Conservation (phyloP, 352 stramenopile species). For the Pythium dissotocum region DNA sequence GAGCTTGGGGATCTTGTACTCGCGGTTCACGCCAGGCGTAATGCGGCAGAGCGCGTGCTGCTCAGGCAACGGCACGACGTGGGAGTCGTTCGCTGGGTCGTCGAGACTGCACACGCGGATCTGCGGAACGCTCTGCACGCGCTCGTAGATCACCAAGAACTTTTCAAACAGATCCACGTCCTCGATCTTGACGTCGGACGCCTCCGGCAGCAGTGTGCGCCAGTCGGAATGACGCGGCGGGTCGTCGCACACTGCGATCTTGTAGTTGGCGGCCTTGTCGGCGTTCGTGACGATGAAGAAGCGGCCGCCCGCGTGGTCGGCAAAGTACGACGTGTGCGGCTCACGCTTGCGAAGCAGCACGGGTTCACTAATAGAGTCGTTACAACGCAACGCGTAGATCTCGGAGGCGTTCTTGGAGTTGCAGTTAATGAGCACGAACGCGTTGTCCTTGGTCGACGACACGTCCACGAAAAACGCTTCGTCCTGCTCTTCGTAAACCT, state of each 20-base stretch:
- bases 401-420: conserved; percentile 89
- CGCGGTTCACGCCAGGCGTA: conserved; percentile 80
- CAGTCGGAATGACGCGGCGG: conserved; percentile 25
- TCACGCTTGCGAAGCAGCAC: conserved; percentile 51
- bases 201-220: conserved; percentile 54
- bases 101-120: conserved; percentile 77
- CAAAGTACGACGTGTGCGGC: conserved; percentile 79
- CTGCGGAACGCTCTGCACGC: conserved; percentile 61
- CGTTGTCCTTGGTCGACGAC: conserved; percentile 78
- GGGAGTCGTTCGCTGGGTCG: conserved; percentile 17
- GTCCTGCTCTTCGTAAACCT: conserved; percentile 81
- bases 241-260: conserved; percentile 45
- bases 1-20: conserved; percentile 55
- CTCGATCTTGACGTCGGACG: conserved; percentile 80
- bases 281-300: conserved; percentile 88
- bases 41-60: conserved; percentile 61
- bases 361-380: neutral
- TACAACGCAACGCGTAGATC: conserved; percentile 51
- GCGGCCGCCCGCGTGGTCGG: conserved; percentile 61
- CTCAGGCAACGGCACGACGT: conserved; percentile 60
- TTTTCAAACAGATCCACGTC: conserved; percentile 86
- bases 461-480: conserved; percentile 85
- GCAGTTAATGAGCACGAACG: conserved; percentile 84
- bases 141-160: conserved; percentile 83
- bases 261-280: conserved; percentile 73